These are phyloP conservation scores for Phialocephala sp. DNA, from an alignment of 2,329 filamentous ascomycete genomes.

Conservation along the genomic window DNA sequence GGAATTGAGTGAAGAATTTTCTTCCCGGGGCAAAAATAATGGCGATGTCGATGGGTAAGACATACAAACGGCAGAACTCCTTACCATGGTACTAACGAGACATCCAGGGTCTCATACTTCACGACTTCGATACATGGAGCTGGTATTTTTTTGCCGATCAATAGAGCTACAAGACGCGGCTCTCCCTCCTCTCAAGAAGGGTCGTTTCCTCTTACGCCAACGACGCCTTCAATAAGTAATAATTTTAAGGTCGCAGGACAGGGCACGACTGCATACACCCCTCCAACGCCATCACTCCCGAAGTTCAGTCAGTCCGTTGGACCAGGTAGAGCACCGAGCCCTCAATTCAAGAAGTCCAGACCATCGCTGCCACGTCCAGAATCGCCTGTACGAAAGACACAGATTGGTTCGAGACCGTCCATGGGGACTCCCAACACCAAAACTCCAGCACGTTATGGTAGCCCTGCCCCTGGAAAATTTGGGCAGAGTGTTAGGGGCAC, in stretches of 20 bases:
- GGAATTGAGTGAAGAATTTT: conserved; percentile 82
- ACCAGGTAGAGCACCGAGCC: conserved; percentile 70
- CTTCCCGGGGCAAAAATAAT: conserved; percentile 87
- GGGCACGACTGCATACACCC: conserved; percentile 63
- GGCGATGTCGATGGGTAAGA: conserved; percentile 93
- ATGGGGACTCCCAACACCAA: conserved; percentile 55
- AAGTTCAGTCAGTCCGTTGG: conserved; percentile 92
- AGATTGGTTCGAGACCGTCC: conserved; percentile 61
- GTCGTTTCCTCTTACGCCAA: conserved; percentile 70
- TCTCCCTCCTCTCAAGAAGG: conserved; percentile 58
- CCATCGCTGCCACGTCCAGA: conserved; percentile 87
- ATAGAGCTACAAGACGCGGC: conserved; percentile 75
- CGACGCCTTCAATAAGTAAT: conserved; percentile 60
- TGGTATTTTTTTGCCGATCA: conserved; percentile 90
- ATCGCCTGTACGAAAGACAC: conserved; percentile 76
- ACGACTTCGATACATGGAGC: conserved; percentile 76
- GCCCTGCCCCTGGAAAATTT: conserved; percentile 66
- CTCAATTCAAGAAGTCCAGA: conserved; percentile 72
- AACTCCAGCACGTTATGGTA: conserved; percentile 64
- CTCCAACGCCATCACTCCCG: conserved; percentile 68
- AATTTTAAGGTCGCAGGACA: conserved; percentile 52
- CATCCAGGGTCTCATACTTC: conserved; percentile 74
- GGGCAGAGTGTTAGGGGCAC: conserved; percentile 67
- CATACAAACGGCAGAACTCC: conserved; percentile 34
- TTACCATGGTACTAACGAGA: conserved; percentile 35